A percentile compares a stretch with the other conserved stretches of the same genome.
phyloP scores from a whole-genome alignment of 805 yeast species.

The Spathaspora passalidarum region DNA sequence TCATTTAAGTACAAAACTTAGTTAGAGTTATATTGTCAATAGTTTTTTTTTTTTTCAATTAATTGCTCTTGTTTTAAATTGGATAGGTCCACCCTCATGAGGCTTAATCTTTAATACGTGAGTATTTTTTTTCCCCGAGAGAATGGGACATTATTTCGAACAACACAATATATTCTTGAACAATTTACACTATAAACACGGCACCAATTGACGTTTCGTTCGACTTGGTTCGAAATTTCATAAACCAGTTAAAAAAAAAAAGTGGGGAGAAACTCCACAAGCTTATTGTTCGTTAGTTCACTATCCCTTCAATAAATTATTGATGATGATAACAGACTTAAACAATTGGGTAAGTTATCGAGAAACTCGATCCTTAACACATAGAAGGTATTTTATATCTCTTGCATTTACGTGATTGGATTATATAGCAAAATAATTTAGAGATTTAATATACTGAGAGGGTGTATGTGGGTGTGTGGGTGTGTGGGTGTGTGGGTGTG shows the following conservation, averaged over 20 bases:
- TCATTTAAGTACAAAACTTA: too few relatives aligned
- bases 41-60: too few relatives aligned
- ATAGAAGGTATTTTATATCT: not conserved
- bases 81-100: not conserved
- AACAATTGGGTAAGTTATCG: not conserved
- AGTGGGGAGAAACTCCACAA: not conserved
- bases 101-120: not conserved
- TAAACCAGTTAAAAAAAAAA: not conserved
- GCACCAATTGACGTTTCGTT: not conserved
- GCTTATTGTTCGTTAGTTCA: not conserved
- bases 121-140: not conserved
- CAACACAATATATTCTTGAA: not conserved
- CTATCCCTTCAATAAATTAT: not conserved
- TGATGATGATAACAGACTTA: not conserved
- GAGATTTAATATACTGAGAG: not conserved
- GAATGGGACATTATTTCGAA: not conserved
- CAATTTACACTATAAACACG: not conserved
- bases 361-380: not conserved
- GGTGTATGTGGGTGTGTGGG: not conserved
- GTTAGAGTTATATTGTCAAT: too few relatives aligned
- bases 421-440: not conserved
- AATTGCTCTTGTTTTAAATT: too few relatives aligned
- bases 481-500: not conserved
- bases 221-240: not conserved
- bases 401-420: not conserved